phyloP scores from a whole-genome alignment of 2,329 filamentous ascomycete genomes.

The Fusarium solani-melongenae region DNA sequence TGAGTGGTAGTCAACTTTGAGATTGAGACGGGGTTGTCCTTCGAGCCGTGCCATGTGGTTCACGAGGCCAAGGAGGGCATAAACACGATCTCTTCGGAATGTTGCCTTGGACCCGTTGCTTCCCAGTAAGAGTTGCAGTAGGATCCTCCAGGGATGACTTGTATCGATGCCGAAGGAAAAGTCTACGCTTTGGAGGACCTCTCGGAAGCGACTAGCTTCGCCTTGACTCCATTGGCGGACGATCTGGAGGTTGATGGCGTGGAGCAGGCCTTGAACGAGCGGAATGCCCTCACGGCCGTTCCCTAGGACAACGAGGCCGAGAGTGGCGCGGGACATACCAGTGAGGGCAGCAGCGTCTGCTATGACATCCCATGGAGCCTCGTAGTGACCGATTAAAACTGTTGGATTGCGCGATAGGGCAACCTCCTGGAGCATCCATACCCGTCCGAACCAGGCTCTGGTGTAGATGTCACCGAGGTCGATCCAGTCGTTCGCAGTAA shows the following conservation, averaged over 20 bases:
- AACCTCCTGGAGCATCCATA: constrained; percentile 46
- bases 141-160: constrained; percentile 2
- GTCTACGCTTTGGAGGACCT: constrained; percentile 8
- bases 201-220: constrained; percentile 13
- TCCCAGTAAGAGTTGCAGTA: constrained; percentile 28
- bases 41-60: constrained; percentile 30
- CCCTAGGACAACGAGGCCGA: constrained; percentile 18
- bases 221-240: constrained; percentile 33
- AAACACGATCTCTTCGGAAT: constrained; percentile 35
- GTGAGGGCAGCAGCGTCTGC: constrained; percentile 27
- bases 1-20: constrained; percentile 34
- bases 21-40: constrained; percentile 11
- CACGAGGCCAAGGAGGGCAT: constrained; percentile 39
- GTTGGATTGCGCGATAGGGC: constrained; percentile 33
- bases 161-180: constrained; percentile 28
- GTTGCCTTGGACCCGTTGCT: constrained; percentile 37
- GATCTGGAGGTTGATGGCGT: constrained; percentile 31
- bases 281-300: not conserved
- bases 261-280: constrained; percentile 23
- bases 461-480: constrained; percentile 28
- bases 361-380: constrained; percentile 28
- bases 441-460: constrained; percentile 42
- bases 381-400: constrained; percentile 35
- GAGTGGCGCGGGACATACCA: constrained; percentile 24
- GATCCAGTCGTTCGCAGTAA: constrained; percentile 25